Percentiles rank a stretch among this genome's conserved stretches.
Evolutionary conservation across 495 filamentous ascomycete genomes (phyloP).

Genomic region (Xylaria curta): DNA sequence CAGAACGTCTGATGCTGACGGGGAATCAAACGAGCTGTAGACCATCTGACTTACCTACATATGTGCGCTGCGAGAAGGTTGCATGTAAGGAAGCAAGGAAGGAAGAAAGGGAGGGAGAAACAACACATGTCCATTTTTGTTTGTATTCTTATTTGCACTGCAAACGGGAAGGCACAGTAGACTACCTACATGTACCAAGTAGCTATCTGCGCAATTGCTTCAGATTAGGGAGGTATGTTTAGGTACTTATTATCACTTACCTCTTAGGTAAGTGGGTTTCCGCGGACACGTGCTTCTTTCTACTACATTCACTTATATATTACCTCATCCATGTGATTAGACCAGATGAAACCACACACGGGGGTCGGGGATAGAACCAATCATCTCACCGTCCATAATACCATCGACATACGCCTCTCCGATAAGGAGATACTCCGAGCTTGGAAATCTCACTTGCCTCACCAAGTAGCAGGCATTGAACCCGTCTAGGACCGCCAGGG

Average conservation of each 20-base stretch:
- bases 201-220: neutral
- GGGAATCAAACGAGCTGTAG: too few relatives aligned
- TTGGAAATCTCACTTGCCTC: neutral
- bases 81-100: neutral
- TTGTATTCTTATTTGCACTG: neutral
- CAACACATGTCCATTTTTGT: neutral
- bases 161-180: neutral
- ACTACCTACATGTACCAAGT: neutral
- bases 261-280: neutral
- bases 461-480: conserved; percentile 13
- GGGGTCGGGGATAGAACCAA: neutral
- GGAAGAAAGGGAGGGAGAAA: neutral
- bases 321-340: neutral
- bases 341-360: neutral
- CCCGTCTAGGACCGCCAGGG: neutral
- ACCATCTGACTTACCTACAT: too few relatives aligned
- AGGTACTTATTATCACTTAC: too few relatives aligned
- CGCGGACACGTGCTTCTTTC: neutral
- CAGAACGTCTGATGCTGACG: neutral
- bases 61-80: neutral
- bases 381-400: conserved; percentile 25
- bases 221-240: neutral
- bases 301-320: neutral
- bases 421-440: neutral
- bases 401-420: conserved; percentile 25